Evolutionary conservation across 208 protist genomes (phyloP).

Genomic region (Trypanosoma scelopori): DNA sequence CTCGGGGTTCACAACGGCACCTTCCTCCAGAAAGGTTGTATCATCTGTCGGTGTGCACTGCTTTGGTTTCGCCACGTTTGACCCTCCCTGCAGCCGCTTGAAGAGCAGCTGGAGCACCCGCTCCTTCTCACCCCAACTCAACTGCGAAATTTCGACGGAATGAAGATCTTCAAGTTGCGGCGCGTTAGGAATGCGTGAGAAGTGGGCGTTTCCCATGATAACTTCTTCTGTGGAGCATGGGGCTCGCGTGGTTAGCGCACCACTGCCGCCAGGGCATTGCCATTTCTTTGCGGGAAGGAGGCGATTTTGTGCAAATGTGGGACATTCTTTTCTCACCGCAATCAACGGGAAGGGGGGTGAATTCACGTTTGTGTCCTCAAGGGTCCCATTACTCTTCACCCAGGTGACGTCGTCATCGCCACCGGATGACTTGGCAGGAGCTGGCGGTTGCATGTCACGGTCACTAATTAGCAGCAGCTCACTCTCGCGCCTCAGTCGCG

Average conservation of each 20-base stretch:
- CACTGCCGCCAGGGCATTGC: neutral
- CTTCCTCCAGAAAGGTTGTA: conserved; percentile 6
- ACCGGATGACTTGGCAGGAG: neutral
- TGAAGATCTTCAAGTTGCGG: conserved; percentile 56
- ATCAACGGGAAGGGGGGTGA: conserved; percentile 15
- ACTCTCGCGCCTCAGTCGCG: conserved; percentile 43
- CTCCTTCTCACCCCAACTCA: conserved; percentile 90
- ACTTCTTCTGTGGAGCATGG: neutral
- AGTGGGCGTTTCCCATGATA: neutral
- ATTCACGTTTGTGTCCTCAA: no score
- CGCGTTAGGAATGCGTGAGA: conserved; percentile 40
- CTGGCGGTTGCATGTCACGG: conserved; percentile 3
- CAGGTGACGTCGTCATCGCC: neutral
- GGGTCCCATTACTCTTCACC: neutral
- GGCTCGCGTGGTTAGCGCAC: neutral
- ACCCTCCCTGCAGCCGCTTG: conserved; percentile 49
- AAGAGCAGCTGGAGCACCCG: conserved; percentile 83
- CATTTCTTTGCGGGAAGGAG: conserved; percentile 18
- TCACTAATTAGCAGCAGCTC: conserved; percentile 51
- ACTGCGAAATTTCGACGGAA: conserved; percentile 65
- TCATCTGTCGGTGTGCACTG: conserved; percentile 11
- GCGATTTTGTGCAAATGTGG: neutral
- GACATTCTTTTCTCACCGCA: neutral
- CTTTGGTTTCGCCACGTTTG: conserved; percentile 10
- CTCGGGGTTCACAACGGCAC: conserved; percentile 9